Base-by-base conservation (phyloP, 2,329 filamentous ascomycete species). In the Ophiostoma montium region DNA sequence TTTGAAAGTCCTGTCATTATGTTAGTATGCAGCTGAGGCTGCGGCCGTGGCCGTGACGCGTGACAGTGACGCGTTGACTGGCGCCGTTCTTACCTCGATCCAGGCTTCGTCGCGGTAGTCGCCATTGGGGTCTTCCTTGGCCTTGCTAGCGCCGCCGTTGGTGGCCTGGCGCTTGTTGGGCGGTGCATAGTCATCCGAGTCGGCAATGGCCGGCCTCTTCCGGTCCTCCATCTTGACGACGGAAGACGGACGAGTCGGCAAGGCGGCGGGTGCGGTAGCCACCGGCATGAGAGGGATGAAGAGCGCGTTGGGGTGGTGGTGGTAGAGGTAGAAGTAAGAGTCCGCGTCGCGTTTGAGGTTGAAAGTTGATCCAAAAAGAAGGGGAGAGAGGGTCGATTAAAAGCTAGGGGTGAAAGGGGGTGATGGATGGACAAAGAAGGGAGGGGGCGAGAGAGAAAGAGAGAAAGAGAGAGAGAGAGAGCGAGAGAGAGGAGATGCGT, bases 221-320 rank as follows among this genome's bases (percentile, higher is more conserved):
- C 92, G 87, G 74, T 96, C 92, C 77, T 98, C 92, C 90, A 96
- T 98, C 78, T 92, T 95, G 73, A 80, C 74, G 70, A 86, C 75
- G 76, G 81, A 81, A 71, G 86, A 83, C 74, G 84, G 79, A 77
- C 80, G 78, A 74, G 53, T 56, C 54, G 82, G 75, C 63, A 70
- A 67, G 67, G 82, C 74, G 68, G 80, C 76, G 65, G 75, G 74
- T 59, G 78, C 76, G 70, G 85, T 83, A 71, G 85, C 80, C 77
- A 85, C 78, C 82, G 82, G 82, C 86, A 94, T 94, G 76, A 87
- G 84, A 82, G 75, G 70, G 65, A 62, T 23, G 45, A 45, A 30
- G 21, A n/a, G 16, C 35, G 38, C 2, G 31, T 23, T 18, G 36
- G 61, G 62, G 23, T n/a, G n/a, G n/a, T n/a, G 64, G 33, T 19